Conservation (phyloP, 164 flowering plant species). For the Santalum album region DNA sequence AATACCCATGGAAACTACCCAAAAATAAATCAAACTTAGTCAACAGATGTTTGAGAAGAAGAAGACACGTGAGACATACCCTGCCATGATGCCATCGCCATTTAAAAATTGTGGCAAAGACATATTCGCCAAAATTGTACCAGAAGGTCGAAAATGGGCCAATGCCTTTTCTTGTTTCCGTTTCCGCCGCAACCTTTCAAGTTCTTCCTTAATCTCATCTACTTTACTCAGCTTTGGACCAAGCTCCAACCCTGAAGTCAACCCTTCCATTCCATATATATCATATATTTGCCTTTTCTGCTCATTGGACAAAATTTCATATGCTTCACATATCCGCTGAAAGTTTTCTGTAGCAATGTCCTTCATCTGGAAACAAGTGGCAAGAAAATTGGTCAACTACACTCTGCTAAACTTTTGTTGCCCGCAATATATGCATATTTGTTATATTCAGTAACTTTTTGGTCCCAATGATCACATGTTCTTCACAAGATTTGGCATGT, state of each 20-base stretch:
- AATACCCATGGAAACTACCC: too few relatives aligned
- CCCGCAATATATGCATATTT: too few relatives aligned
- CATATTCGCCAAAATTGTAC: slow-evolving; percentile 55
- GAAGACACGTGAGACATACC: slow-evolving; percentile 34
- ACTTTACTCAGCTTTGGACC: slow-evolving; percentile 69
- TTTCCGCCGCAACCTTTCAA: slow-evolving; percentile 56
- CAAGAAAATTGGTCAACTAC: too few relatives aligned
- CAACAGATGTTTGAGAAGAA: slow-evolving; percentile 1
- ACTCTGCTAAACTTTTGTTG: too few relatives aligned
- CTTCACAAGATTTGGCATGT: too few relatives aligned
- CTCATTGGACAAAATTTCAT: slow-evolving; percentile 79
- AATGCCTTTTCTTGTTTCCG: slow-evolving; percentile 60
- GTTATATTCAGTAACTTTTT: too few relatives aligned
- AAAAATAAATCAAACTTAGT: too few relatives aligned
- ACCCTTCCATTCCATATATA: slow-evolving; percentile 96
- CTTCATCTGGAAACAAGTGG: slow-evolving; percentile 68
- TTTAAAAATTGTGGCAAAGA: slow-evolving; percentile 69
- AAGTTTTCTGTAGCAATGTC: slow-evolving; percentile 91
- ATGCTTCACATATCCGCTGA: slow-evolving; percentile 89
- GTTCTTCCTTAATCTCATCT: slow-evolving; percentile 80
- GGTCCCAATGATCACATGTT: too few relatives aligned
- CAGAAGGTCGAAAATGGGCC: slow-evolving; percentile 62
- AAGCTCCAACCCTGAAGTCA: slow-evolving; percentile 85
- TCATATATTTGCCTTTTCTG: slow-evolving; percentile 80
- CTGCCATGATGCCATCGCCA: slow-evolving; percentile 77